Base-by-base conservation (phyloP, 2,329 filamentous ascomycete species). In the Ophiocordyceps polyrhachis-furcata region DNA sequence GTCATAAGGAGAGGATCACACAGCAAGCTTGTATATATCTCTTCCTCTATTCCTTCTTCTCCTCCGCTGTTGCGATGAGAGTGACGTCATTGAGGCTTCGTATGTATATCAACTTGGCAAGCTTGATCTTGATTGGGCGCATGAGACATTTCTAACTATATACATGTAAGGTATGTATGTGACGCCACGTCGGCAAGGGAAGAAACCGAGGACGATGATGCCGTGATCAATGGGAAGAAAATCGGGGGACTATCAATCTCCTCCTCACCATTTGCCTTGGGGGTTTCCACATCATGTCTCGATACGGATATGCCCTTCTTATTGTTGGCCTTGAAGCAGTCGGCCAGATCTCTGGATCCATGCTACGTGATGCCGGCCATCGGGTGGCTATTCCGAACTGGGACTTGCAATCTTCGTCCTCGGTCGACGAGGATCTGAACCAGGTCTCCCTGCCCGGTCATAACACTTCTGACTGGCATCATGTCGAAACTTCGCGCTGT, bases 391-490 rank as follows among this genome's bases (percentile, higher is more conserved):
- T 70, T 44, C 61, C 65, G 3, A 52, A 55, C 20, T 76, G 73
- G 72, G 58, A 68, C 46, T 51, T 76, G 17, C 64, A 70, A 45
- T 71, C 70, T 1, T 58, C 64, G 0, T 58, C 63, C 2, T 49
- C 56, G 32, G 55, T 58, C 5, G 55, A 58, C 2, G 53, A 52
- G 13, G 55, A 68, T 44, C 50, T 69, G 13, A 47, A 54, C 4
- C 48, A 49, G 0, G 52, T 73, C 35, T 74, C 71, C 0, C 50
- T 49, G 15, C 55, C 64, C 0, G 66, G 67, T 0, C 48, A 65
- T 6, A 59, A 76, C 49, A 66, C 66, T 0, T 63, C 65, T 1
- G 59, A 61, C 42, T 79, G 75, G 75, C 58, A 73, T 49, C 65
- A 65, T 12, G 59, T 71, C 35, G 55, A 63, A 6, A 50, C 47